These are phyloP conservation scores for Ormosia emarginata DNA, from an alignment of 306 rosid genomes.

Conservation along the genomic window DNA sequence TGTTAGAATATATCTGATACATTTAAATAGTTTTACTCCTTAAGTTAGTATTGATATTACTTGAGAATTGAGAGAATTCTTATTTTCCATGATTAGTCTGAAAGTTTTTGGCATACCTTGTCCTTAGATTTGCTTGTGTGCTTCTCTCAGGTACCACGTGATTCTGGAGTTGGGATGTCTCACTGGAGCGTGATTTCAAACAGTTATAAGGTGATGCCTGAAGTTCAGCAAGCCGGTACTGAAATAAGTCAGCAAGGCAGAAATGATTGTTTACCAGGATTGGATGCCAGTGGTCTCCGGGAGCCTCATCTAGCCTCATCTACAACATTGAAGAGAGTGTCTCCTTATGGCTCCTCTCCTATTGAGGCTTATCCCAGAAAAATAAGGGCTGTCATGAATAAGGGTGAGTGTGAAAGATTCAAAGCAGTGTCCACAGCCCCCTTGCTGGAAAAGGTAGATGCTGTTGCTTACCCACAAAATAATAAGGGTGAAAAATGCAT, in stretches of 20 bases:
- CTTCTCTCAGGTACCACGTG: constrained; percentile 36
- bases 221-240: constrained; percentile 21
- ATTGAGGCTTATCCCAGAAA: constrained; percentile 49
- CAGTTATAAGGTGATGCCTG: constrained; percentile 16
- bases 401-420: constrained; percentile 28
- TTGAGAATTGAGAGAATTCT: neutral
- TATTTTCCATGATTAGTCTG: neutral
- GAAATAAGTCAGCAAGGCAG: constrained; percentile 15
- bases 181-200: constrained; percentile 23
- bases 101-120: constrained; percentile 3
- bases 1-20: neutral
- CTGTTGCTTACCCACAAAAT: constrained; percentile 60
- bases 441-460: constrained; percentile 67
- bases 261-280: constrained; percentile 29
- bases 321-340: constrained; percentile 51
- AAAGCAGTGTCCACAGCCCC: constrained; percentile 21
- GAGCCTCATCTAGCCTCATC: constrained; percentile 42
- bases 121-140: constrained; percentile 20
- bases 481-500: constrained; percentile 57
- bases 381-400: constrained; percentile 44
- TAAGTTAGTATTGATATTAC: neutral
- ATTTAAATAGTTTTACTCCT: neutral
- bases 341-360: constrained; percentile 34
- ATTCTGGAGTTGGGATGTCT: constrained; percentile 23
- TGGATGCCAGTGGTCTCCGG: constrained; percentile 30